Evolutionary conservation across 2,329 filamentous ascomycete genomes (phyloP), one percentile per base, ranked within the genome.

Genomic region (Pseudogymnoascus sp.): DNA sequence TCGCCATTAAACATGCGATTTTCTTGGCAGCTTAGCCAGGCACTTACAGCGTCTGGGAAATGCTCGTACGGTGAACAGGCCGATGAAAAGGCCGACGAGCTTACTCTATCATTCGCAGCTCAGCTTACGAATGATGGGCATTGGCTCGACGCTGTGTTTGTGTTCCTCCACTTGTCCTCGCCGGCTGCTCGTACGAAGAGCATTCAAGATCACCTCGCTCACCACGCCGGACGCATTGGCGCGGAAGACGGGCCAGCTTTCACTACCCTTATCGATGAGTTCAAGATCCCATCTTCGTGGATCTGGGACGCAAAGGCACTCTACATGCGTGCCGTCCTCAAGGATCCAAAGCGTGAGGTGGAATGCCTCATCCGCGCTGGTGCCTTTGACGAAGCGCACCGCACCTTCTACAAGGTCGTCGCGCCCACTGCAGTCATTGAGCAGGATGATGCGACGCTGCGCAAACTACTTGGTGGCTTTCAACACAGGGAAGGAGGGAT

Each of bases 301-400:
- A 82, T 97, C 60, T 96, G 90, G 86, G 85, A 91, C 65, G 91
- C 95, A 17, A 90, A 93, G 72, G 93, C 93, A 11, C 80, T 93
- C 13, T 88, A 89, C 75, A 92, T 91, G 76, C 88, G 90, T 65
- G 87, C 87, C 64, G 85, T 87, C 56, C 85, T 83, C 70, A 85
- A 86, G 67, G 86, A 93, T 72, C 81, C 88, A 10, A 82, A 81
- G 53, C 79, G 80, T 4, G 91, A 96, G 74, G 89, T 93, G 9
- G 82, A 88, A 62, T 95, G 88, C 70, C 85, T 99, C 11, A 82
- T 97, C 64, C 85, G 86, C 59, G 93, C 92, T 1, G 83, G 84
- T 40, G 86, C 90, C 44, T 89, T 87, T 75, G 81, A 85, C 31
- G 90, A 95, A 72, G 95, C 95, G 0, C 95, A 97, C 75, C 83